Evolutionary conservation across 1,139 yeast species (phyloP), one percentile per base, ranked within the genome.

Genomic region (Diutina mesorugosa): DNA sequence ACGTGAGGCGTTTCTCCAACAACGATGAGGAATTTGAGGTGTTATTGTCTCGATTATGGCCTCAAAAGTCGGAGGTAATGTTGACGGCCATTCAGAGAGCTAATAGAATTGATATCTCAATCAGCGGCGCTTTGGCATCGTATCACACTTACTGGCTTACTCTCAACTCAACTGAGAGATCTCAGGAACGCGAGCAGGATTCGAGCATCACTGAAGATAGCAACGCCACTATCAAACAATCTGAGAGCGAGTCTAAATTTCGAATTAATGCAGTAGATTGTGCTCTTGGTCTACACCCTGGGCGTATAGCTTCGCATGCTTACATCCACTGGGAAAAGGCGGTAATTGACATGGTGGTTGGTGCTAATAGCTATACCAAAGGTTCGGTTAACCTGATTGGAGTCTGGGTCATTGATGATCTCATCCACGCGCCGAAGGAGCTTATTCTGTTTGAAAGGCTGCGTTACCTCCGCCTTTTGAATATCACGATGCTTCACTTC

Each of bases 121-220:
- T 51, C 7, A 6, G 18, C 12, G 47, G 32, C 6, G 21, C 78
- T 14, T 59, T 71, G 18, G 26, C 84, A 3, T 81, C 80, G 50
- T 83, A 83, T 60, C 78, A 80, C 62, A 79, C 89, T 0, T 65
- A 69, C 32, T 85, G 90, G 90, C 62, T 84, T 51, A 61, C 55
- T 57, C 63, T 61, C 26, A 65, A 63, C 45, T 61, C 60, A n/a
- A 63, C 61, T 54, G 61, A 60, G 16, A 32, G n/a, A n/a, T 35
- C 41, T 10, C 26, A 21, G 26, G 4, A 35, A 35, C 41, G 10
- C 14, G 41, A 35, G 41, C 41, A 9, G n/a, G 41, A 12, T 9
- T n/a, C 12, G 21, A n/a, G 6, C n/a, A 9, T 7, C 26, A 45
- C 6, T 16, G 47, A 45, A 8, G 26, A 45, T 6, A n/a, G 26